phyloP scores from a whole-genome alignment of 805 yeast species.

The Wickerhamomyces kurtzmanii region DNA sequence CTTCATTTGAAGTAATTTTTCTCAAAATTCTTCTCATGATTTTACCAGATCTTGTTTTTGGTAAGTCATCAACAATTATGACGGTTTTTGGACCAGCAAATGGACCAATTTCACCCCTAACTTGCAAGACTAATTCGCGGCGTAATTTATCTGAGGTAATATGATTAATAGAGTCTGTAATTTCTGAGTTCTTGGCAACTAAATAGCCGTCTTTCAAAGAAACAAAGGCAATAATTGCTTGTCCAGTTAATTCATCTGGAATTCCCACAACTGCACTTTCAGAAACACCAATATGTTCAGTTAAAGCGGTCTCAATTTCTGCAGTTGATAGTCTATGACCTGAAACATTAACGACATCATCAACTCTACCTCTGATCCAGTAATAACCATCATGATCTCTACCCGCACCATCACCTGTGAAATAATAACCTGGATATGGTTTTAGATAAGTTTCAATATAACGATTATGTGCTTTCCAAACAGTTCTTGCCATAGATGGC shows the following conservation, averaged over 20 bases:
- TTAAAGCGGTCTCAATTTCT: conserved; percentile 89
- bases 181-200: conserved; percentile 19
- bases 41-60: conserved; percentile 98
- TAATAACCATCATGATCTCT: conserved; percentile 93
- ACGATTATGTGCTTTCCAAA: conserved; percentile 80
- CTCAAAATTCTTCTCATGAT: conserved; percentile 97
- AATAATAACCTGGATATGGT: conserved; percentile 89
- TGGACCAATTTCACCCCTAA: conserved; percentile 83
- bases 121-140: conserved; percentile 73
- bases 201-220: conserved; percentile 51
- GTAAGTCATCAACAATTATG: conserved; percentile 79
- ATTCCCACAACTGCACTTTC: conserved; percentile 98
- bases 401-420: conserved; percentile 98
- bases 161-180: conserved; percentile 18
- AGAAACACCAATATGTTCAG: conserved; percentile 70
- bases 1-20: conserved; percentile 87
- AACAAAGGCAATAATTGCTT: conserved; percentile 94
- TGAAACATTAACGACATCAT: conserved; percentile 95
- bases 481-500: conserved; percentile 99
- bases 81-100: conserved; percentile 91
- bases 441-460: conserved; percentile 86
- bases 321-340: conserved; percentile 99
- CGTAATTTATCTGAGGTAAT: conserved; percentile 32
- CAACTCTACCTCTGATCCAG: conserved; percentile 98
- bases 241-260: conserved; percentile 93